phyloP scores from a whole-genome alignment of 768 basidiomycete species.

The Rhodotorula taiwanensis region DNA sequence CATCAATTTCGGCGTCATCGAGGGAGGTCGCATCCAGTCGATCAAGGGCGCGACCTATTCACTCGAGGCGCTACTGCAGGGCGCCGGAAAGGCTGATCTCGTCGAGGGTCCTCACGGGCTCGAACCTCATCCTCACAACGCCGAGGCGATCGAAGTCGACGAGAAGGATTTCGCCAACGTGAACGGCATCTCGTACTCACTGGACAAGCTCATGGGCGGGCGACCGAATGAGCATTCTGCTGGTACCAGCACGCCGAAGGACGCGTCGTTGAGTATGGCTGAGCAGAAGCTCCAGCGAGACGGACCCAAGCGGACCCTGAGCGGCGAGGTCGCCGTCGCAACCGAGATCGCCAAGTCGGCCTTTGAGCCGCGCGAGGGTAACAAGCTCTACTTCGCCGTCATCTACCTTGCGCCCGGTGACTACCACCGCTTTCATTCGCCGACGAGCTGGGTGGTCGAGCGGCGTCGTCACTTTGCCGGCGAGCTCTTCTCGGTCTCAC shows the following conservation, averaged over 20 bases:
- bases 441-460: conserved; percentile 95
- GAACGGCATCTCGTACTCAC: conserved; percentile 91
- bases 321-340: conserved; percentile 54
- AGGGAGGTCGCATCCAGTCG: conserved; percentile 73
- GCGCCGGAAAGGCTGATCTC: conserved; percentile 50
- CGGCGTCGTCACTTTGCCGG: conserved; percentile 88
- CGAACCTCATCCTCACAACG: conserved; percentile 38
- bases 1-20: conserved; percentile 82
- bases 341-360: conserved; percentile 55
- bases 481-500: conserved; percentile 92
- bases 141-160: conserved; percentile 50
- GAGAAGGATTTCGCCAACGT: conserved; percentile 90
- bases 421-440: conserved; percentile 95
- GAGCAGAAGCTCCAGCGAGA: conserved; percentile 18
- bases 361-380: conserved; percentile 52
- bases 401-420: conserved; percentile 98
- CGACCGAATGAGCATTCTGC: conserved; percentile 1
- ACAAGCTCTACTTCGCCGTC: conserved; percentile 83
- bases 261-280: conserved; percentile 8
- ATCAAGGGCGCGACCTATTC: conserved; percentile 98
- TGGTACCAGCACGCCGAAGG: not conserved
- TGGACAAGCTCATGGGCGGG: conserved; percentile 75
- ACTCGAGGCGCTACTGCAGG: conserved; percentile 75
- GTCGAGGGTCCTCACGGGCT: conserved; percentile 47
- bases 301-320: conserved; percentile 16